Base-by-base conservation (phyloP, 1,284 basidiomycete genomes). In the Malassezia furfur region DNA sequence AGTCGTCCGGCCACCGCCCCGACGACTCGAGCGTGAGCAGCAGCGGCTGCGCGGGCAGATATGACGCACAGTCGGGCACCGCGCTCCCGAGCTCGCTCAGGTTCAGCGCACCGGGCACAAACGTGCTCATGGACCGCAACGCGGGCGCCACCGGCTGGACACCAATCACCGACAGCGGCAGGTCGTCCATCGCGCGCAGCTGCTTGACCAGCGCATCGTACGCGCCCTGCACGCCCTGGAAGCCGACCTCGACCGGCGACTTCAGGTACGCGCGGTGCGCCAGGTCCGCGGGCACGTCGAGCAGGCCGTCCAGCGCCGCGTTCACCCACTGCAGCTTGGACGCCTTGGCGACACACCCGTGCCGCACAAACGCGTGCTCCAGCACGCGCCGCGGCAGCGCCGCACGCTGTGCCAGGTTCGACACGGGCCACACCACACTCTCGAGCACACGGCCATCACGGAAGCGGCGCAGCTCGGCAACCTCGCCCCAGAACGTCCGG, bases 401-500 rank as follows among this genome's bases (percentile, higher is more conserved):
- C 2, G 83, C 80, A 8, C 87, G 84, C 32, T 67, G 57, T 9
- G 60, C 60, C 8, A 61, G 58, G 6, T 54, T 58, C 12, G 60
- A 56, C 1, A 64, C 62, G 19, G 79, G 76, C 94, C 94, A 99
- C 0, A 96, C 90, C 12, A 98, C 89, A 70, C 87, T 90, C 75
- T 96, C 89, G 7, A 83, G 75, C 60, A 98, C 96, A 5, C 85
- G 81, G 0, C 93, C 93, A 68, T 98, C 91, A 75, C 96, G 91
- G 80, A 98, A 99, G 17, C 93, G 83, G n/a, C 94, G 82, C 19
- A 96, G 78, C 74, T 98, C 93, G 0, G 91, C 85, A 71, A 88
- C 88, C 47, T 83, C 79, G 1, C 91, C 93, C 94, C 94, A 99
- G 60, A 98, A 80, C 3, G 83, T 80, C 35, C 85, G 82, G 80